These are phyloP conservation scores for Atkinsonella texensis DNA, from an alignment of 2,329 filamentous ascomycete species.

Conservation along the genomic window DNA sequence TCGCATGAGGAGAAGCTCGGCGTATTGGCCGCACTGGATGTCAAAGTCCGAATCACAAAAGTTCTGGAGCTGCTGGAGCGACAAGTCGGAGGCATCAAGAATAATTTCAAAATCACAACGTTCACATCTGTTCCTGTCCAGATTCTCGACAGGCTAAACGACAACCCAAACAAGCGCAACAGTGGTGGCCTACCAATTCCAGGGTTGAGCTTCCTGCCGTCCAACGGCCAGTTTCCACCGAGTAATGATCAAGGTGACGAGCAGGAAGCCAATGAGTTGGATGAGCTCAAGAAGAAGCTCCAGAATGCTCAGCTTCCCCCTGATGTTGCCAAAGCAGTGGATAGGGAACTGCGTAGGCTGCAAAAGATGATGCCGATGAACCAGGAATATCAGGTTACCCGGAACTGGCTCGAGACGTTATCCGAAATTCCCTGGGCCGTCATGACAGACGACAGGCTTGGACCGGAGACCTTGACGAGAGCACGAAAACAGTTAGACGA, in stretches of 20 bases:
- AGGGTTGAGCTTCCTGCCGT: conserved; percentile 24
- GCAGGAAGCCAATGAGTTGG: conserved; percentile 78
- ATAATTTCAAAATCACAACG: conserved; percentile 74
- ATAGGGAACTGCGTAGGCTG: conserved; percentile 75
- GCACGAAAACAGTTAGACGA: conserved; percentile 87
- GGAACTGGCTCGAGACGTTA: conserved; percentile 88
- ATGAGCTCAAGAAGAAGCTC: conserved; percentile 81
- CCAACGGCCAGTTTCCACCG: conserved; percentile 25
- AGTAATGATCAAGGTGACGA: conserved; percentile 49
- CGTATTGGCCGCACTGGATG: conserved; percentile 67
- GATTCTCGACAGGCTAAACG: conserved; percentile 41
- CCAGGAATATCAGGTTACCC: conserved; percentile 86
- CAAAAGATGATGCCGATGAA: conserved; percentile 95
- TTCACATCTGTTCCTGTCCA: conserved; percentile 57
- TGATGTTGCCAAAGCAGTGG: conserved; percentile 82
- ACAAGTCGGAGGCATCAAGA: conserved; percentile 74
- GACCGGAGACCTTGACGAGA: conserved; percentile 61
- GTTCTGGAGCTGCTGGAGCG: conserved; percentile 75
- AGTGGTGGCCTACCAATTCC: conserved; percentile 26
- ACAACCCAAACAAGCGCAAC: conserved; percentile 23
- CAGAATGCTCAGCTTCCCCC: conserved; percentile 68
- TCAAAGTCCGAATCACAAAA: conserved; percentile 65
- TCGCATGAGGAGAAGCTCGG: conserved; percentile 85
- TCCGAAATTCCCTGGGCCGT: conserved; percentile 88
- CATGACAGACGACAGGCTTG: conserved; percentile 74